phyloP scores from a whole-genome alignment of 129 eudicot species.

The Smallanthus sonchifolius region DNA sequence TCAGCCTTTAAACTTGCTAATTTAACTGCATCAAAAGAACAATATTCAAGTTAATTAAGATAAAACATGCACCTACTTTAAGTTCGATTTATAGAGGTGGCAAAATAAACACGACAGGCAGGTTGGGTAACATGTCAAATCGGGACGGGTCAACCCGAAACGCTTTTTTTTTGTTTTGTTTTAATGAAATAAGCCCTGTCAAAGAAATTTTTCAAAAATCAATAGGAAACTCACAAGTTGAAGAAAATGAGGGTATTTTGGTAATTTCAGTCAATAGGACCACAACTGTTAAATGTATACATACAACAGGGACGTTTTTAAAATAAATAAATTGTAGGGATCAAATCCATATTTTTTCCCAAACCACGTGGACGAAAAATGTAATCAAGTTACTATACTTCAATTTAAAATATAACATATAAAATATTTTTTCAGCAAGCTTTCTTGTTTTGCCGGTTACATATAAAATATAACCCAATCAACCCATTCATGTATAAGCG shows the following conservation, averaged over 20 bases:
- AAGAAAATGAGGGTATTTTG: background rate
- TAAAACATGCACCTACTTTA: background rate
- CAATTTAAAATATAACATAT: too few species aligned
- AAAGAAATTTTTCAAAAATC: background rate
- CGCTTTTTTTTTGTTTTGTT: too few species aligned
- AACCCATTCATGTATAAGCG: background rate
- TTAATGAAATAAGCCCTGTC: background rate
- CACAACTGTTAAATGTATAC: too few species aligned
- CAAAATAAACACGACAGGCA: background rate
- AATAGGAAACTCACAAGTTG: background rate
- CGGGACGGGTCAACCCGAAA: background rate
- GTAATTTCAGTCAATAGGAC: too few species aligned
- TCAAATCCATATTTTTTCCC: too few species aligned
- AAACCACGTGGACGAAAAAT: too few species aligned
- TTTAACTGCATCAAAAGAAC: slow-evolving; percentile 37
- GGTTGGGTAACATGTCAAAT: background rate
- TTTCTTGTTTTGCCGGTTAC: background rate
- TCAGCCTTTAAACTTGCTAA: slow-evolving; percentile 62
- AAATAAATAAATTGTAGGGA: too few species aligned
- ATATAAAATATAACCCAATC: background rate
- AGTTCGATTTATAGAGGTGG: background rate
- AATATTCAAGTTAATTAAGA: background rate
- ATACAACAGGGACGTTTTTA: too few species aligned
- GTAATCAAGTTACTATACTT: too few species aligned
- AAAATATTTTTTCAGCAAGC: background rate